Conservation (phyloP, 768 basidiomycete genomes). For the Rossbeevera mucosa region DNA sequence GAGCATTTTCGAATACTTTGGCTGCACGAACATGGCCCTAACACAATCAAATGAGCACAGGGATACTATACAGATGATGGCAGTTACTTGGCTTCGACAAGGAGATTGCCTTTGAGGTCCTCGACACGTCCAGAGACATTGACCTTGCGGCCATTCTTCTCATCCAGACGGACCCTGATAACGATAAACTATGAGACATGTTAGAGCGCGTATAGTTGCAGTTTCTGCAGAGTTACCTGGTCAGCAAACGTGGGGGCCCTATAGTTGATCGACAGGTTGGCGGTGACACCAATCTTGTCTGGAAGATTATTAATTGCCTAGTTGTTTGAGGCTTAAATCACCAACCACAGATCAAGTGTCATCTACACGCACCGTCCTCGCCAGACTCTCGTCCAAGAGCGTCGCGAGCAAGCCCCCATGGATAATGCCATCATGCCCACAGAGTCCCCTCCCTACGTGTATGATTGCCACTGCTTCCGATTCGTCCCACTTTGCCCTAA, state of each 20-base stretch:
- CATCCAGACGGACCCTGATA: constrained; percentile 62
- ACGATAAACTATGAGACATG: constrained; percentile 64
- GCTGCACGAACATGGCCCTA: constrained; percentile 84
- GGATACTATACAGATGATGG: background rate
- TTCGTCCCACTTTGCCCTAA: constrained; percentile 72
- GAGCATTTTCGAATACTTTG: constrained; percentile 78
- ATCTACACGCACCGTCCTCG: constrained; percentile 58
- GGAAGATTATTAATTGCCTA: constrained; percentile 86
- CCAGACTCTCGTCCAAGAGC: constrained; percentile 79
- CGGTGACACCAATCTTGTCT: constrained; percentile 89
- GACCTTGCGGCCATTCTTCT: constrained; percentile 75
- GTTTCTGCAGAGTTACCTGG: constrained; percentile 44
- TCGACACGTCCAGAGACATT: constrained; percentile 69
- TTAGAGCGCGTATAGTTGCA: background rate
- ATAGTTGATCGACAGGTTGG: constrained; percentile 76
- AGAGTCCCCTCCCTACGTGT: constrained; percentile 82
- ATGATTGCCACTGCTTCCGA: constrained; percentile 64
- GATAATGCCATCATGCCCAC: constrained; percentile 91
- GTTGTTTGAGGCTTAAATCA: constrained; percentile 4
- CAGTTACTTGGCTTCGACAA: constrained; percentile 82
- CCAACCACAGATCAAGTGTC: background rate
- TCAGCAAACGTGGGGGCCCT: constrained; percentile 86
- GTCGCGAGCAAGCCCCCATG: constrained; percentile 93
- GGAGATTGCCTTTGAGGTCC: constrained; percentile 71
- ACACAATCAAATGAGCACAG: background rate